Evolutionary conservation across 305 asterid genomes (phyloP).

Genomic region (Nicotiana rustica): DNA sequence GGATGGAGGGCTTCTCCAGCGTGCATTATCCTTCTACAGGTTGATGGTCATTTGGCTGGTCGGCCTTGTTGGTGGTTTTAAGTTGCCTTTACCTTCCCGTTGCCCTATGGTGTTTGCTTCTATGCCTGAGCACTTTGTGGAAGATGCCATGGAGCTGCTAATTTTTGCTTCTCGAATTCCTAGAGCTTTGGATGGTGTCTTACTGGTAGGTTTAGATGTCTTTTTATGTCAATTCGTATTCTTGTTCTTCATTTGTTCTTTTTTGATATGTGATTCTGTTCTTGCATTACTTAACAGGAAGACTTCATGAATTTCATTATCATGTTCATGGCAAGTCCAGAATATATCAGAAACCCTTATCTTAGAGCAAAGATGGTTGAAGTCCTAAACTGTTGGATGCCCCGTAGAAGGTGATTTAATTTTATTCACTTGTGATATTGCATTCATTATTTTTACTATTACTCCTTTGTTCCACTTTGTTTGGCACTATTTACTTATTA

Average conservation of each 20-base stretch:
- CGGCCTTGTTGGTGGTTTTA: conserved; percentile 83
- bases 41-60: conserved; percentile 95
- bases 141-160: conserved; percentile 96
- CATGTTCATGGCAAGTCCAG: conserved; percentile 99
- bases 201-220: conserved; percentile 59
- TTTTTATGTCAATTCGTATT: conserved; percentile 11
- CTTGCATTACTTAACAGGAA: conserved; percentile 60
- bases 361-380: conserved; percentile 99
- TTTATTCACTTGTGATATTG: conserved; percentile 19
- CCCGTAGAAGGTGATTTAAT: conserved; percentile 75
- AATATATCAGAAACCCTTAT: conserved; percentile 88
- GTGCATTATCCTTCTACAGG: conserved; percentile 85
- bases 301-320: conserved; percentile 98
- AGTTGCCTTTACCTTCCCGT: conserved; percentile 80
- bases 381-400: conserved; percentile 99
- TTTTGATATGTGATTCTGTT: conserved; percentile 30
- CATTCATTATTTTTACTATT: background rate
- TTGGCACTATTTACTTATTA: too few relatives aligned
- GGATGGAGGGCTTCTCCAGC: conserved; percentile 89
- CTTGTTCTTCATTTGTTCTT: conserved; percentile 21
- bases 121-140: conserved; percentile 96
- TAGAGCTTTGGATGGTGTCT: conserved; percentile 92
- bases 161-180: conserved; percentile 95
- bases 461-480: too few relatives aligned
- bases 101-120: conserved; percentile 94